A percentile compares a stretch with the other conserved stretches of the same genome.
Evolutionary conservation across 2,329 filamentous ascomycete genomes (phyloP).

Genomic region (Beauveria caledonica): DNA sequence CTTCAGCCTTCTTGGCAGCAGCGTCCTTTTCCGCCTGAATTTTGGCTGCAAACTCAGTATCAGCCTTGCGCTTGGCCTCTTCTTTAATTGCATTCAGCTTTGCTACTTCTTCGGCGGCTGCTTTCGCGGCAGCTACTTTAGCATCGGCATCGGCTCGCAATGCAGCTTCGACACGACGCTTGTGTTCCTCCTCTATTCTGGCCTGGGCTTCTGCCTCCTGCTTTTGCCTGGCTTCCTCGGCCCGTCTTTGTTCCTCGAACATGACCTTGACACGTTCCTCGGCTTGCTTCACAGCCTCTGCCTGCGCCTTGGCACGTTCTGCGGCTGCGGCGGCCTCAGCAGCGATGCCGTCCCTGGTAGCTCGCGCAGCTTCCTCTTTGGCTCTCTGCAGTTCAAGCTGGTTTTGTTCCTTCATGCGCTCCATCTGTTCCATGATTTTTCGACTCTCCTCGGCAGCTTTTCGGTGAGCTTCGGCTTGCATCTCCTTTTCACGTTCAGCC

Average conservation of each 20-base stretch:
- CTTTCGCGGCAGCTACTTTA: slow-evolving; percentile 33
- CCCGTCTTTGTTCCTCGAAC: slow-evolving; percentile 33
- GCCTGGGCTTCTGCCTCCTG: slow-evolving; percentile 30
- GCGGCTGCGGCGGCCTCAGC: slow-evolving; percentile 37
- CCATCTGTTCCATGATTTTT: slow-evolving; percentile 33
- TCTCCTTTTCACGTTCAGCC: slow-evolving; percentile 27
- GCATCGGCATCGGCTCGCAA: slow-evolving; percentile 34
- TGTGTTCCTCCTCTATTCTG: slow-evolving; percentile 41
- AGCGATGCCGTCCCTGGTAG: slow-evolving; percentile 36
- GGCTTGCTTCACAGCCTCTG: slow-evolving; percentile 27
- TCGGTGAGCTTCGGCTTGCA: slow-evolving; percentile 26
- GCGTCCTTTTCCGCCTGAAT: slow-evolving; percentile 11
- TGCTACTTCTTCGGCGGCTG: slow-evolving; percentile 35
- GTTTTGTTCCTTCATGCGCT: slow-evolving; percentile 36
- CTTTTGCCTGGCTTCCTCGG: slow-evolving; percentile 35
- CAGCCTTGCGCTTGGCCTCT: slow-evolving; percentile 30
- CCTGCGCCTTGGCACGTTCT: slow-evolving; percentile 31
- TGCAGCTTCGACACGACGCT: slow-evolving; percentile 32
- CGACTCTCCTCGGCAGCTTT: slow-evolving; percentile 37
- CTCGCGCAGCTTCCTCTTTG: slow-evolving; percentile 36
- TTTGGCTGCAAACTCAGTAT: slow-evolving; percentile 27
- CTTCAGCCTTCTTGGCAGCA: slow-evolving; percentile 25
- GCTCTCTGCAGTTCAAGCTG: slow-evolving; percentile 40
- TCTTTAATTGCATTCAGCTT: slow-evolving; percentile 29
- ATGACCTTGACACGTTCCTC: slow-evolving; percentile 30